These are phyloP conservation scores for Arthromyces matolae DNA, from an alignment of 768 basidiomycete genomes.

Conservation along the genomic window DNA sequence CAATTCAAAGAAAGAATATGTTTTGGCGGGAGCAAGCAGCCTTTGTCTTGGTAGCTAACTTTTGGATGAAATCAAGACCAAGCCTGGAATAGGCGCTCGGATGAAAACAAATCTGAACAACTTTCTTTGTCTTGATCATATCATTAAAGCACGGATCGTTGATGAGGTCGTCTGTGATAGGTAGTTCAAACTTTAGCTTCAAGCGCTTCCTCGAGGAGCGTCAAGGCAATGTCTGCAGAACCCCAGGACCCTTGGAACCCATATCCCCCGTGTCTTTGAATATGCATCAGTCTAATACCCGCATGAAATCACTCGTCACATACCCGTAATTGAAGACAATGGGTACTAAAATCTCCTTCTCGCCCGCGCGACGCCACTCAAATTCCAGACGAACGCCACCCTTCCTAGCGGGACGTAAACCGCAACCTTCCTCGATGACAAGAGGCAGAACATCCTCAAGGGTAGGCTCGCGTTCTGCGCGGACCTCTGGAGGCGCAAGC, in stretches of 20 bases:
- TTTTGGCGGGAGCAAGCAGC: too few relatives aligned
- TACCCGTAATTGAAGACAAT: constrained; percentile 65
- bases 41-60: too few relatives aligned
- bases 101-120: too few relatives aligned
- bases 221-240: constrained; percentile 47
- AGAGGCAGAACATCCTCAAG: constrained; percentile 47
- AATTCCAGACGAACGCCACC: constrained; percentile 64
- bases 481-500: constrained; percentile 52
- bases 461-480: constrained; percentile 41
- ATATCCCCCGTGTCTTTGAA: constrained; percentile 60
- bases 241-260: constrained; percentile 71
- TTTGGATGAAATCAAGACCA: too few relatives aligned
- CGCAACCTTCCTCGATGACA: constrained; percentile 50
- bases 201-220: constrained; percentile 40
- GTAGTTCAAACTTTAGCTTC: constrained; percentile 6
- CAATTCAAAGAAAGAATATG: too few relatives aligned
- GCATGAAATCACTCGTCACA: not conserved
- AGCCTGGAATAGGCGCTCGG: too few relatives aligned
- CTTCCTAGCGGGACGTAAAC: constrained; percentile 62
- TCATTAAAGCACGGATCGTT: not conserved
- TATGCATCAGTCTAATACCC: too few relatives aligned
- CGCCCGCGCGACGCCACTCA: constrained; percentile 34
- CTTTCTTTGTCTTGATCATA: not conserved
- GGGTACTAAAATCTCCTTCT: constrained; percentile 34
- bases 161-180: too few relatives aligned